These are phyloP conservation scores for Neonectria ditissima DNA, from an alignment of 2,329 filamentous ascomycete genomes.

Conservation along the genomic window DNA sequence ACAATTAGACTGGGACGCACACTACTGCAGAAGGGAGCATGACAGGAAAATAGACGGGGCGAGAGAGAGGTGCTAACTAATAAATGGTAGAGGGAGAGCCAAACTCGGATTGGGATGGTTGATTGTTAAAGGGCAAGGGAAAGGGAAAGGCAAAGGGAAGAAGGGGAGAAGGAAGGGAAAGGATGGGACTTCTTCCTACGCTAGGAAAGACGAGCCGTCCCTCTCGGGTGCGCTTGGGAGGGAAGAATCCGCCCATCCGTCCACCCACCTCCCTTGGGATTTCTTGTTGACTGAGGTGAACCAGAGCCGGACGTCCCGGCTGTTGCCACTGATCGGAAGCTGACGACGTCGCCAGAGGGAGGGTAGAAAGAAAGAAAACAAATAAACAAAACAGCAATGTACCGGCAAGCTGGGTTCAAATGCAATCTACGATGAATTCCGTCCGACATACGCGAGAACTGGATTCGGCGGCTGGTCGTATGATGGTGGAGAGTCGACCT, in stretches of 20 bases:
- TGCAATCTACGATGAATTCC: slow-evolving; percentile 28
- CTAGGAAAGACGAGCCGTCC: slow-evolving; percentile 23
- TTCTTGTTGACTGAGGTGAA: slow-evolving; percentile 21
- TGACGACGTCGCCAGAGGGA: slow-evolving; percentile 12
- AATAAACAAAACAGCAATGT: slow-evolving; percentile 1
- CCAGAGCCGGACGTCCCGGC: slow-evolving; percentile 11
- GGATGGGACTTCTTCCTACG: background rate
- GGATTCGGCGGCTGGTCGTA: slow-evolving; percentile 28
- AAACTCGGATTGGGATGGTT: slow-evolving; percentile 2
- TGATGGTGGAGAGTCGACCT: slow-evolving; percentile 31
- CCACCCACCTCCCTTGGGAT: slow-evolving; percentile 1
- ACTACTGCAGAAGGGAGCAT: slow-evolving; percentile 24
- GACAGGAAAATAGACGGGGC: too few species aligned
- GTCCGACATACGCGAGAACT: slow-evolving; percentile 13
- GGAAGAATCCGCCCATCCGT: background rate
- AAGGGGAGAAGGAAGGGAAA: background rate
- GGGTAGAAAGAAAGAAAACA: slow-evolving; percentile 5
- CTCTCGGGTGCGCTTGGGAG: slow-evolving; percentile 13
- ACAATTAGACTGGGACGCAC: slow-evolving; percentile 9
- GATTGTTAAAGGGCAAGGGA: too few species aligned
- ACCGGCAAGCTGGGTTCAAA: background rate
- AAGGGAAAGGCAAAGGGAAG: background rate
- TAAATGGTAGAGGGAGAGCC: slow-evolving; percentile 2
- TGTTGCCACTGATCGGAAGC: slow-evolving; percentile 25
- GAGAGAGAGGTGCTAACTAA: background rate